These are phyloP conservation scores for Cornus florida DNA, from an alignment of 148 eudicot species.

Conservation along the genomic window DNA sequence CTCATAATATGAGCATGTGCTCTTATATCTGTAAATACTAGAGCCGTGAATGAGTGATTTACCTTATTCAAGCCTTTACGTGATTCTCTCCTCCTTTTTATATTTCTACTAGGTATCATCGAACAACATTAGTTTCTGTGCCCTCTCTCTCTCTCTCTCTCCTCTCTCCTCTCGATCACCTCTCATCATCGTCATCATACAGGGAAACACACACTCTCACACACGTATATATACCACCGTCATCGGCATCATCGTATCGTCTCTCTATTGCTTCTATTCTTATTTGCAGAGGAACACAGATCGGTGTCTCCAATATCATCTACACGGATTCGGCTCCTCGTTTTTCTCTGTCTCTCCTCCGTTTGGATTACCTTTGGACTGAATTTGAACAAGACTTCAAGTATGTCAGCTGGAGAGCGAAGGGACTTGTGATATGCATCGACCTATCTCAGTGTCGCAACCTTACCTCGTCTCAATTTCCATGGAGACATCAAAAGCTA, in stretches of 20 bases:
- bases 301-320: not conserved
- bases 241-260: not conserved
- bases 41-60: too few species aligned
- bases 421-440: too few species aligned
- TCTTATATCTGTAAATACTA: too few species aligned
- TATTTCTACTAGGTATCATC: slow-evolving; percentile 1
- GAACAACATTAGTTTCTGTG: not conserved
- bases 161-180: slow-evolving; percentile 8
- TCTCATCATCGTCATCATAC: slow-evolving; percentile 10
- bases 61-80: too few species aligned
- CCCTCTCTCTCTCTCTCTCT: not conserved
- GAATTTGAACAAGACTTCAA: slow-evolving; percentile 61
- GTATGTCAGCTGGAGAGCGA: slow-evolving; percentile 57
- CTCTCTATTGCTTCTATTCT: not conserved
- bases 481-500: too few species aligned
- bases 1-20: too few species aligned
- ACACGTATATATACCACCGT: not conserved
- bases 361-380: slow-evolving; percentile 63
- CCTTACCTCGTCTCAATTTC: too few species aligned
- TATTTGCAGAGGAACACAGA: not conserved
- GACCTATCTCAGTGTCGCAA: too few species aligned
- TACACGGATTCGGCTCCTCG: not conserved
- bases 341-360: not conserved
- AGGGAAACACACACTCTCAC: not conserved
- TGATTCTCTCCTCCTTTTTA: too few species aligned